Conservation (phyloP, 2,329 filamentous ascomycete genomes). For the Ceratocystis huliohia region DNA sequence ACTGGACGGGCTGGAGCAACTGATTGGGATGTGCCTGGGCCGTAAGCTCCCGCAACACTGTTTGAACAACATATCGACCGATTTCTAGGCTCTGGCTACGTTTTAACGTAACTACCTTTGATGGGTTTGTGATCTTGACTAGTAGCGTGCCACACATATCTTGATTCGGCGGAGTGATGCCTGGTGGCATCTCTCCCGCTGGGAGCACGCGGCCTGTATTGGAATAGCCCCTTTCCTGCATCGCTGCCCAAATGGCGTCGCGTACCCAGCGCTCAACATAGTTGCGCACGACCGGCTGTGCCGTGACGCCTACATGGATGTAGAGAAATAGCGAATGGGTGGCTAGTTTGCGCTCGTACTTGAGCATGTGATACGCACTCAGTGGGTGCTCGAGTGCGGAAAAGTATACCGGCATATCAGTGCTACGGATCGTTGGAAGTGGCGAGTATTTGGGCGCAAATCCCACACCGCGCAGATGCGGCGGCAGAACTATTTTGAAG, state of each 20-base stretch:
- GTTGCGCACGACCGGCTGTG: slow-evolving; percentile 19
- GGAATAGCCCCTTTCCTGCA: slow-evolving; percentile 19
- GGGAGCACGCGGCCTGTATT: slow-evolving; percentile 17
- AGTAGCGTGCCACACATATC: slow-evolving; percentile 19
- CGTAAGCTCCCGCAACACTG: not conserved
- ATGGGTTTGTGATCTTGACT: slow-evolving; percentile 16
- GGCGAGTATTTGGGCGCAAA: slow-evolving; percentile 15
- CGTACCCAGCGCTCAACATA: slow-evolving; percentile 20
- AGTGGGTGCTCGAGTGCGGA: slow-evolving; percentile 15
- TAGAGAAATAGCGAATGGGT: slow-evolving; percentile 20
- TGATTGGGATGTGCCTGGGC: not conserved
- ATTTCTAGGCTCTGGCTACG: slow-evolving; percentile 4
- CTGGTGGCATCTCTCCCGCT: not conserved
- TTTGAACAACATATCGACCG: slow-evolving; percentile 13
- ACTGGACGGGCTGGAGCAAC: slow-evolving; percentile 15
- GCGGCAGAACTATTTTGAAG: slow-evolving; percentile 6
- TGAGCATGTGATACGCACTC: slow-evolving; percentile 19
- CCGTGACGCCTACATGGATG: slow-evolving; percentile 16
- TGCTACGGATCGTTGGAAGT: slow-evolving; percentile 10
- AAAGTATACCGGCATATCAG: slow-evolving; percentile 20
- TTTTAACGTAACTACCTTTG: slow-evolving; percentile 5
- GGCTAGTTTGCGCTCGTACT: slow-evolving; percentile 19
- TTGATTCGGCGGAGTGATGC: not conserved
- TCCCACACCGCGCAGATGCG: not conserved
- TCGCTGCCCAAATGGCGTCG: slow-evolving; percentile 16